Evolutionary conservation across 2,329 filamentous ascomycete species (phyloP).

Genomic region (Rasamsonia emersonii): DNA sequence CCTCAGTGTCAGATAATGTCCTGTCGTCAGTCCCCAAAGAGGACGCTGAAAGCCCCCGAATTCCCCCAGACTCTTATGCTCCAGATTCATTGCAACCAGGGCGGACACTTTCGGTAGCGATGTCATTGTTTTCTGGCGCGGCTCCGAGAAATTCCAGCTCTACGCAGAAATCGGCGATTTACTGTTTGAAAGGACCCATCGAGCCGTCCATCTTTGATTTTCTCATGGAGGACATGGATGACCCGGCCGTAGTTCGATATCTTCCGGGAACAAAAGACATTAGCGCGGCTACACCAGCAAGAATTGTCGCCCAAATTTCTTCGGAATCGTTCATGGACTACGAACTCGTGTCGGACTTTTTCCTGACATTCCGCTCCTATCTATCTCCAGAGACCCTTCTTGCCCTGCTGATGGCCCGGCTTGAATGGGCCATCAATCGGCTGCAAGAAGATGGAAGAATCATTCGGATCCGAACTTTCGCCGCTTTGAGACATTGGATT

Average conservation of each 20-base stretch:
- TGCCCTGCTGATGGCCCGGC: conserved; percentile 71
- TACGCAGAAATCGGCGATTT: conserved; percentile 34
- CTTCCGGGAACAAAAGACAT: conserved; percentile 63
- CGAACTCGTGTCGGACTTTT: conserved; percentile 94
- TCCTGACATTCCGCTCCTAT: conserved; percentile 87
- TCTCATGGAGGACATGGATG: conserved; percentile 73
- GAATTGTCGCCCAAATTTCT: conserved; percentile 91
- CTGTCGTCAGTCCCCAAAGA: conserved; percentile 51
- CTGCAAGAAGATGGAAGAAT: conserved; percentile 80
- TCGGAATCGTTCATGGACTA: conserved; percentile 95
- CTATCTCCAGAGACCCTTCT: conserved; percentile 68
- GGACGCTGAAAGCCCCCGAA: conserved; percentile 16
- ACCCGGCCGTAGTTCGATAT: conserved; percentile 74
- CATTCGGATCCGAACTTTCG: conserved; percentile 53
- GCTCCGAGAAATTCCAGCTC: conserved; percentile 21
- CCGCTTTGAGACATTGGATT: conserved; percentile 12
- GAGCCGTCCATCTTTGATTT: conserved; percentile 62
- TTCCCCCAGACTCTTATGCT: conserved; percentile 16
- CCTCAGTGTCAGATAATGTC: conserved; percentile 61
- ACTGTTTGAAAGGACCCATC: conserved; percentile 54
- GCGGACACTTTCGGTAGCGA: conserved; percentile 24
- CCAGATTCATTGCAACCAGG: conserved; percentile 17
- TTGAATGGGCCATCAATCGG: conserved; percentile 77
- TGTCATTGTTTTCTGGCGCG: conserved; percentile 28
- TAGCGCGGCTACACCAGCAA: conserved; percentile 78